Conservation (phyloP, 306 rosid genomes). For the Betula pendula region DNA sequence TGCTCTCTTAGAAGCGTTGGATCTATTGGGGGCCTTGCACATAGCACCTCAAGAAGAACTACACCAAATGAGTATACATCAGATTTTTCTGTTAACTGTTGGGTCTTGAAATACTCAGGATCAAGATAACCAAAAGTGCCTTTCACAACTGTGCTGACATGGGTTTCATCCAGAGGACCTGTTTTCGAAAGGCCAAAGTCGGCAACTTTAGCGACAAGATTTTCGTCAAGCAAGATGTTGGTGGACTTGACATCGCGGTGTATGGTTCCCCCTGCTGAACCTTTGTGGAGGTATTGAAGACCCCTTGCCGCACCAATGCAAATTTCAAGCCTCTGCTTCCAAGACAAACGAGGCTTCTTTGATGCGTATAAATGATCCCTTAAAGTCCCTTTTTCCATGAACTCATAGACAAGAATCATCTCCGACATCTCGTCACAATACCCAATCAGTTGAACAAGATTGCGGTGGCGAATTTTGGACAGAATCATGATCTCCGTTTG, state of each 20-base stretch:
- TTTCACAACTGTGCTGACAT: constrained; percentile 52
- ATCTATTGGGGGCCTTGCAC: constrained; percentile 50
- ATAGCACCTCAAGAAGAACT: constrained; percentile 49
- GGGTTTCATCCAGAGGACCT: constrained; percentile 40
- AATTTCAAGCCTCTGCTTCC: constrained; percentile 61
- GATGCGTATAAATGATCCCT: constrained; percentile 50
- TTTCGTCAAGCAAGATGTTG: constrained; percentile 47
- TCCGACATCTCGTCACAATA: constrained; percentile 55
- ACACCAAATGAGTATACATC: constrained; percentile 61
- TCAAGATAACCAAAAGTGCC: constrained; percentile 61
- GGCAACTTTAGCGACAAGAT: constrained; percentile 51
- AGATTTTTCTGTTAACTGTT: constrained; percentile 49
- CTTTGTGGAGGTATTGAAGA: constrained; percentile 57
- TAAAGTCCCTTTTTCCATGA: constrained; percentile 53
- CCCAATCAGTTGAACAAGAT: constrained; percentile 58
- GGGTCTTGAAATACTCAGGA: constrained; percentile 48
- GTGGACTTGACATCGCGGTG: constrained; percentile 59
- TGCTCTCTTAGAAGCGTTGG: constrained; percentile 44
- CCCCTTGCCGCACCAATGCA: constrained; percentile 59
- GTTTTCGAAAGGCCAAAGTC: constrained; percentile 58
- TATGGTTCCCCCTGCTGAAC: constrained; percentile 52
- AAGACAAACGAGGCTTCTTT: constrained; percentile 36
- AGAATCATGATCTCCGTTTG: constrained; percentile 50
- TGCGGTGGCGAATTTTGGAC: constrained; percentile 50
- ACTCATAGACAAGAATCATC: constrained; percentile 59